These are phyloP conservation scores for Maudiozyma turicensis DNA, from an alignment of 805 yeast genomes.

Conservation along the genomic window DNA sequence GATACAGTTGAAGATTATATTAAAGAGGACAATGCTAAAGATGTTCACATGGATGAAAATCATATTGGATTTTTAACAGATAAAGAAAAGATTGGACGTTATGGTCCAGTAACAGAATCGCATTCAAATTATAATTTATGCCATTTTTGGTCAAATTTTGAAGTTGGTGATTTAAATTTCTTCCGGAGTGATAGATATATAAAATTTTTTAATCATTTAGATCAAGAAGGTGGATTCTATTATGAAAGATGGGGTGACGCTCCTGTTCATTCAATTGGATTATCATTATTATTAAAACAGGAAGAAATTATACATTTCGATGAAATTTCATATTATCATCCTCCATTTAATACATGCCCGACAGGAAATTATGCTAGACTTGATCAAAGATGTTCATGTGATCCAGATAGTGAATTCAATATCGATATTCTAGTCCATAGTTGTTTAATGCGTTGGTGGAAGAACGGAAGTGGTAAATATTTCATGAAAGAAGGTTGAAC, in stretches of 20 bases:
- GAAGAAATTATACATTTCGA: slow-evolving; percentile 66
- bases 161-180: slow-evolving; percentile 61
- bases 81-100: slow-evolving; percentile 35
- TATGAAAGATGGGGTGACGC: slow-evolving; percentile 96
- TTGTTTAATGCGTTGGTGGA: slow-evolving; percentile 74
- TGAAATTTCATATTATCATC: slow-evolving; percentile 72
- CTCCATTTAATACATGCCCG: slow-evolving; percentile 61
- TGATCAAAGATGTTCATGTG: slow-evolving; percentile 55
- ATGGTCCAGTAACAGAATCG: slow-evolving; percentile 35
- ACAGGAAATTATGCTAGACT: slow-evolving; percentile 37
- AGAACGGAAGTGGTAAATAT: slow-evolving; percentile 43
- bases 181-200: slow-evolving; percentile 58
- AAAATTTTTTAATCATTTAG: slow-evolving; percentile 53
- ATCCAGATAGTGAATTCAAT: slow-evolving; percentile 35
- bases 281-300: slow-evolving; percentile 46
- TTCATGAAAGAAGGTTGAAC: slow-evolving; percentile 16
- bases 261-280: slow-evolving; percentile 75
- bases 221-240: slow-evolving; percentile 65
- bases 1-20: slow-evolving; percentile 57
- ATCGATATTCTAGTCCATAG: slow-evolving; percentile 42
- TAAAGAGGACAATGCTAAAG: slow-evolving; percentile 37
- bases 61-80: slow-evolving; percentile 39
- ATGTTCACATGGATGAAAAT: slow-evolving; percentile 29
- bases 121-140: slow-evolving; percentile 60
- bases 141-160: slow-evolving; percentile 86